Evolutionary conservation across 495 filamentous ascomycete species (phyloP).

Genomic region (Alectoria sarmentosa): DNA sequence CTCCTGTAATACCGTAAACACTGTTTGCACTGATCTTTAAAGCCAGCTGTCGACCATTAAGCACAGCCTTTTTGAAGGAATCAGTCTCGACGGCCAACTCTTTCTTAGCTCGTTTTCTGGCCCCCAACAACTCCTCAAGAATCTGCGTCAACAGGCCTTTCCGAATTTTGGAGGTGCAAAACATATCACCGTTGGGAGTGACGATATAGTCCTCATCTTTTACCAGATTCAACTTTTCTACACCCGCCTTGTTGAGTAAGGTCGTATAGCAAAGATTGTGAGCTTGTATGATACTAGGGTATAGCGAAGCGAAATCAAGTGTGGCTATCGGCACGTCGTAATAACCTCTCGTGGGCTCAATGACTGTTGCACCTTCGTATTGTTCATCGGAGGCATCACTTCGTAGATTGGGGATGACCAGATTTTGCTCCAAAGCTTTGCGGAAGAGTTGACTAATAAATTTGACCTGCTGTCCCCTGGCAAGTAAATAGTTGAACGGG

Average conservation of each 20-base stretch:
- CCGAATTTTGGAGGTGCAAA: constrained; percentile 77
- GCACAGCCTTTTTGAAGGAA: constrained; percentile 92
- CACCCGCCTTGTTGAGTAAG: constrained; percentile 68
- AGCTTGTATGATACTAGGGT: constrained; percentile 97
- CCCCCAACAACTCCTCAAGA: constrained; percentile 81
- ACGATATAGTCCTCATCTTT: constrained; percentile 95
- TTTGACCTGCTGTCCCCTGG: constrained; percentile 93
- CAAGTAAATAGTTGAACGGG: constrained; percentile 89
- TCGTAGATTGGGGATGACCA: constrained; percentile 84
- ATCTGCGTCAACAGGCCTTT: constrained; percentile 94
- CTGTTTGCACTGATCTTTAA: constrained; percentile 96
- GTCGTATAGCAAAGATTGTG: constrained; percentile 99
- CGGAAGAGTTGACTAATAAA: constrained; percentile 97
- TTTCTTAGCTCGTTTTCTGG: constrained; percentile 87
- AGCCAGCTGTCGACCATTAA: constrained; percentile 95
- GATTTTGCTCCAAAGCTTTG: constrained; percentile 81
- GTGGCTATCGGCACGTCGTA: constrained; percentile 94
- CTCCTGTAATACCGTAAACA: constrained; percentile 96
- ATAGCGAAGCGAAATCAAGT: constrained; percentile 97
- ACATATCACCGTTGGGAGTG: constrained; percentile 90
- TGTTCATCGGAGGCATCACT: constrained; percentile 65
- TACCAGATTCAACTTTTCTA: constrained; percentile 63
- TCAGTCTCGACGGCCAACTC: constrained; percentile 89
- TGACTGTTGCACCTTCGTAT: constrained; percentile 97
- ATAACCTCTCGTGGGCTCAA: constrained; percentile 87